phyloP scores from a whole-genome alignment of 2,329 filamentous ascomycete genomes.

The Neonectria neomacrospora region DNA sequence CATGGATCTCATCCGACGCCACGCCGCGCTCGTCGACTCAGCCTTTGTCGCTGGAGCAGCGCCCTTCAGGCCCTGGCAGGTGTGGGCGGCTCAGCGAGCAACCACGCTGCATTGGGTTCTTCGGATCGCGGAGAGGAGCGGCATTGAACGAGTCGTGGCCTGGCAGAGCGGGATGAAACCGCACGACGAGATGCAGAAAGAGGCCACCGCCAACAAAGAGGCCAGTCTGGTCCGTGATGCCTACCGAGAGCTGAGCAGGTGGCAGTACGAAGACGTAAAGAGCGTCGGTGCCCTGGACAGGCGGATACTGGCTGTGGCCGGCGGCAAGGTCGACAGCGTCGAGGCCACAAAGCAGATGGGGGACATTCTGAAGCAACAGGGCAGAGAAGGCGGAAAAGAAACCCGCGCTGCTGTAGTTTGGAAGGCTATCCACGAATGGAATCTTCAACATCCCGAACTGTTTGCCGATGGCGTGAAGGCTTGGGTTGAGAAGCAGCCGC shows the following conservation, averaged over 20 bases:
- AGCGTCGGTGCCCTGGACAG: conserved; percentile 9
- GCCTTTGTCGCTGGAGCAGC: conserved; percentile 48
- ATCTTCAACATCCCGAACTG: conserved; percentile 50
- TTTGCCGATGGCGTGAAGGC: conserved; percentile 50
- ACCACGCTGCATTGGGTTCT: conserved; percentile 16
- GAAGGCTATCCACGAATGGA: conserved; percentile 52
- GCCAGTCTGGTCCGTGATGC: conserved; percentile 8
- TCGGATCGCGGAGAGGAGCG: conserved; percentile 9
- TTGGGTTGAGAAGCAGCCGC: conserved; percentile 45
- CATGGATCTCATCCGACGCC: conserved; percentile 41
- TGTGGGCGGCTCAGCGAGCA: conserved; percentile 29
- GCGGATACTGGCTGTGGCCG: conserved; percentile 14
- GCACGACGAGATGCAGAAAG: conserved; percentile 10
- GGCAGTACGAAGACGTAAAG: conserved; percentile 14
- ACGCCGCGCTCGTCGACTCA: conserved; percentile 48
- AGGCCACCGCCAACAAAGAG: conserved; percentile 11
- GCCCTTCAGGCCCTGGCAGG: conserved; percentile 38
- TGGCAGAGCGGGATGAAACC: conserved; percentile 13
- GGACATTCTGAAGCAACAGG: conserved; percentile 32
- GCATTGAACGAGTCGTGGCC: conserved; percentile 9
- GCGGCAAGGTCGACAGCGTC: conserved; percentile 14
- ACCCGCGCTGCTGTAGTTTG: conserved; percentile 45
- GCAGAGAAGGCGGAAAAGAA: conserved; percentile 28
- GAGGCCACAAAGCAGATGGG: conserved; percentile 42
- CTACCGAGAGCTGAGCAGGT: conserved; percentile 8